These are phyloP conservation scores for Lippia alba DNA, from an alignment of 305 asterid species.

Conservation along the genomic window DNA sequence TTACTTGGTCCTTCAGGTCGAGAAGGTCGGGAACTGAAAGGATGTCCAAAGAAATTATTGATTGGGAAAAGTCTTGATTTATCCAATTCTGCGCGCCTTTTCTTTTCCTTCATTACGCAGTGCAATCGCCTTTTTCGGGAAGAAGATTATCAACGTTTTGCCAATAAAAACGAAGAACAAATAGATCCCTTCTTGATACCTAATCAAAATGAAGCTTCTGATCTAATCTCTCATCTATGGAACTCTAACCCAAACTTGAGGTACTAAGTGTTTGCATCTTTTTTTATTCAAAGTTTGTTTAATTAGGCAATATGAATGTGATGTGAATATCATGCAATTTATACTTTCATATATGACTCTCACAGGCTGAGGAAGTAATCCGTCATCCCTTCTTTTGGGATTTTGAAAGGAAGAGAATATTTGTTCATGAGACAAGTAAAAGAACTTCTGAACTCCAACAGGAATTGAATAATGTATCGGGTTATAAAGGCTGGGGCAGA, in stretches of 20 bases:
- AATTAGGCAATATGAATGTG: too few species aligned
- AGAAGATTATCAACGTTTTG: conserved; percentile 68
- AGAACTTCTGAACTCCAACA: conserved; percentile 69
- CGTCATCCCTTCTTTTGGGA: conserved; percentile 83
- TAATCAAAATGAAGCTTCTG: conserved; percentile 74
- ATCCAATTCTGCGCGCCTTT: conserved; percentile 81
- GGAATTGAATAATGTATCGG: conserved; percentile 65
- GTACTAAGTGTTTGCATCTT: too few species aligned
- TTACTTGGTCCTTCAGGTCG: conserved; percentile 71
- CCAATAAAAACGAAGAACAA: conserved; percentile 60
- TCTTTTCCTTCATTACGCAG: conserved; percentile 85
- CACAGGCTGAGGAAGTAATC: conserved; percentile 71
- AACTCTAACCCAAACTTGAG: conserved; percentile 68
- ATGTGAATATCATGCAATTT: too few species aligned
- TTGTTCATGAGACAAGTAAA: conserved; percentile 86
- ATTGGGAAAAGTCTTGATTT: conserved; percentile 54
- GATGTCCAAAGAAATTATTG: too few species aligned
- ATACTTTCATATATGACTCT: too few species aligned
- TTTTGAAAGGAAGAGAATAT: conserved; percentile 72
- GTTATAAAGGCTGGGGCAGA: conserved; percentile 75
- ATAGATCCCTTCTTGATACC: conserved; percentile 84
- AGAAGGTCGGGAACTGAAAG: too few species aligned
- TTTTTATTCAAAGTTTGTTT: too few species aligned
- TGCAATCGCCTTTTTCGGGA: conserved; percentile 92
- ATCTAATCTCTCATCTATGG: conserved; percentile 69